Conservation (phyloP, 306 rosid species). For the Prunus armeniaca region DNA sequence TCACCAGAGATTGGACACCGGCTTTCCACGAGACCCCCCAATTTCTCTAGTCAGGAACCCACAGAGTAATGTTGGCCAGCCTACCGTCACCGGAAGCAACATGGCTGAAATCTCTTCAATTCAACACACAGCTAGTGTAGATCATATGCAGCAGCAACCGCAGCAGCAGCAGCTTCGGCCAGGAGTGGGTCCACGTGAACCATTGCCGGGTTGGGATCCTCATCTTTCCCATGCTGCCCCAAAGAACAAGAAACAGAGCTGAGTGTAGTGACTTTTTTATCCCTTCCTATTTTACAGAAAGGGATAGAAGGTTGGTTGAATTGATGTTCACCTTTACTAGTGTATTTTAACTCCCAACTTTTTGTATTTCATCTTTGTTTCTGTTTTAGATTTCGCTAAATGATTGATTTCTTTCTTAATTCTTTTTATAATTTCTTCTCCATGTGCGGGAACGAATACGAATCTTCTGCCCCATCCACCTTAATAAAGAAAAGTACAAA, state of each 20-base stretch:
- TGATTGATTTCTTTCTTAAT: no score
- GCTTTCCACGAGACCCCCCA: constrained; percentile 19
- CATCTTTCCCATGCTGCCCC: constrained; percentile 15
- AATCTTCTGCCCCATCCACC: no score
- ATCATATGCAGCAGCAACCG: constrained; percentile 30
- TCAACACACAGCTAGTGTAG: constrained; percentile 16
- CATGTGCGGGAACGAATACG: no score
- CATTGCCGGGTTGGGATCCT: constrained; percentile 33
- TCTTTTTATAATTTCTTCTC: no score
- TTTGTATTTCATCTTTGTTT: neutral
- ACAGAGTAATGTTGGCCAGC: constrained; percentile 24
- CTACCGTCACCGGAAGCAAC: constrained; percentile 27
- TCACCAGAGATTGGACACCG: constrained; percentile 35
- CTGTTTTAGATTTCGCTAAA: neutral
- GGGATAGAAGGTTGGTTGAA: constrained; percentile 3
- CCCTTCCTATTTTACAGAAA: neutral
- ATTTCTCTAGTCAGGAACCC: constrained; percentile 26
- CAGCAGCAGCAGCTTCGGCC: constrained; percentile 31
- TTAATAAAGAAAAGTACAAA: no score
- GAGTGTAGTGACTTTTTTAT: neutral
- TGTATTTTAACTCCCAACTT: neutral
- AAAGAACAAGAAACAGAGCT: constrained; percentile 24
- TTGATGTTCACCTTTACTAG: neutral
- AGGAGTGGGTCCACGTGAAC: constrained; percentile 10
- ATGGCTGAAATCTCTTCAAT: constrained; percentile 26